These are phyloP conservation scores for Eremothecium gossypii DNA, from an alignment of 1,139 yeast species.

Conservation along the genomic window DNA sequence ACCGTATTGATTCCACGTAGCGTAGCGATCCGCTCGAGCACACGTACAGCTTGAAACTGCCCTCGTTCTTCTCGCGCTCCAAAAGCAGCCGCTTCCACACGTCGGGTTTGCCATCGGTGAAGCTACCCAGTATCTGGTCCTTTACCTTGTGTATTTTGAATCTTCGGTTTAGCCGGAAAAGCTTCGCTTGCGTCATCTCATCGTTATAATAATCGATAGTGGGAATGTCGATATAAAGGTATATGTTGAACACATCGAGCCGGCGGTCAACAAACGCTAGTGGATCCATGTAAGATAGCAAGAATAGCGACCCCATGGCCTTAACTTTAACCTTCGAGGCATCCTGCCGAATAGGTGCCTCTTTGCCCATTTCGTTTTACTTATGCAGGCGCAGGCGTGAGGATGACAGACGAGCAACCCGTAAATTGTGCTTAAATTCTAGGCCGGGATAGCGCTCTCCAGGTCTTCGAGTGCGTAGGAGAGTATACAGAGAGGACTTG, in stretches of 20 bases:
- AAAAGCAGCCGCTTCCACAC: conserved; percentile 12
- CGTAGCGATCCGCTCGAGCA: conserved; percentile 28
- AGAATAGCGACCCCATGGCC: conserved; percentile 22
- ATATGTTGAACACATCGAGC: conserved; percentile 13
- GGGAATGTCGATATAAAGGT: conserved; percentile 28
- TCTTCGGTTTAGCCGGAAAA: conserved; percentile 24
- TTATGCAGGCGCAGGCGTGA: background rate
- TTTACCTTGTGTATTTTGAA: conserved; percentile 24
- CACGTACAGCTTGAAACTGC: conserved; percentile 13
- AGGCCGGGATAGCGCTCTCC: too few species aligned
- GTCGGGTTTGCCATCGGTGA: conserved; percentile 19
- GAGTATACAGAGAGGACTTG: too few species aligned
- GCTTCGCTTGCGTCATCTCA: conserved; percentile 22
- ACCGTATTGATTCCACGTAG: conserved; percentile 29
- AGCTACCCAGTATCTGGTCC: conserved; percentile 20
- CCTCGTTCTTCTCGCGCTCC: background rate
- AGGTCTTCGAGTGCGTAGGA: too few species aligned
- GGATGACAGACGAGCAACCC: background rate
- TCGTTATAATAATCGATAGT: conserved; percentile 29
- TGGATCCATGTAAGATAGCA: conserved; percentile 18
- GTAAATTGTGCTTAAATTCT: too few species aligned
- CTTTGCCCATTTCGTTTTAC: too few species aligned
- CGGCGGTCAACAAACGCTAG: conserved; percentile 7
- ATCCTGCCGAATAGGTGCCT: too few species aligned
- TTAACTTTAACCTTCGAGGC: conserved; percentile 23